Percentiles rank a stretch among this genome's conserved stretches.
Conservation (phyloP, 2,329 filamentous ascomycete species). For the Corinectria fuckeliana region DNA sequence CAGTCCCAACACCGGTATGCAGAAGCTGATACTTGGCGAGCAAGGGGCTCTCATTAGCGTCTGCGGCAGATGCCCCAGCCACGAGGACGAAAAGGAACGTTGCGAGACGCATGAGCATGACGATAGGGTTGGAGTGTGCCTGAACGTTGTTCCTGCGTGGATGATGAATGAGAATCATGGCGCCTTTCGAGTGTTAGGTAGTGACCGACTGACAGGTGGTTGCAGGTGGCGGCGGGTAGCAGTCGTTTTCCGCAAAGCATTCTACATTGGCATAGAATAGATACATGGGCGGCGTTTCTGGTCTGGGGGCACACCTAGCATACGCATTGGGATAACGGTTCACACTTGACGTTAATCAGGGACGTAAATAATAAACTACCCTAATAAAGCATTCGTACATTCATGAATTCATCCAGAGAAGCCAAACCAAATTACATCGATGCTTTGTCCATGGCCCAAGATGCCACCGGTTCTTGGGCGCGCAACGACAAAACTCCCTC, state of each 20-base stretch:
- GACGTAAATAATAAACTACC: not conserved
- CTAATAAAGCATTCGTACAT: constrained; percentile 22
- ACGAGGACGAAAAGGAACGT: not conserved
- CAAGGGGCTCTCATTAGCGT: not conserved
- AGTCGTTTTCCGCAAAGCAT: constrained; percentile 17
- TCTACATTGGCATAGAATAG: constrained; percentile 21
- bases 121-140: not conserved
- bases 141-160: not conserved
- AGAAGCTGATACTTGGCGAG: not conserved
- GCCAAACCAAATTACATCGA: not conserved
- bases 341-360: not conserved
- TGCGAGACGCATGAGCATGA: not conserved
- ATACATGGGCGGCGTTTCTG: constrained; percentile 25
- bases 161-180: not conserved
- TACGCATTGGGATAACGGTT: not conserved
- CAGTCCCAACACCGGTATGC: not conserved
- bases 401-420: constrained; percentile 28
- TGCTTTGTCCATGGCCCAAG: constrained; percentile 2
- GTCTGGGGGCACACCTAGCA: not conserved
- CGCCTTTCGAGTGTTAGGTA: not conserved
- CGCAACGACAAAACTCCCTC: not conserved
- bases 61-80: not conserved
- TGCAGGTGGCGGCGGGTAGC: not conserved
- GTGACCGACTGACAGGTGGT: not conserved
- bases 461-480: not conserved